These are phyloP conservation scores for Amesomyces nigricolor DNA, from an alignment of 2,329 filamentous ascomycete genomes.

Conservation along the genomic window DNA sequence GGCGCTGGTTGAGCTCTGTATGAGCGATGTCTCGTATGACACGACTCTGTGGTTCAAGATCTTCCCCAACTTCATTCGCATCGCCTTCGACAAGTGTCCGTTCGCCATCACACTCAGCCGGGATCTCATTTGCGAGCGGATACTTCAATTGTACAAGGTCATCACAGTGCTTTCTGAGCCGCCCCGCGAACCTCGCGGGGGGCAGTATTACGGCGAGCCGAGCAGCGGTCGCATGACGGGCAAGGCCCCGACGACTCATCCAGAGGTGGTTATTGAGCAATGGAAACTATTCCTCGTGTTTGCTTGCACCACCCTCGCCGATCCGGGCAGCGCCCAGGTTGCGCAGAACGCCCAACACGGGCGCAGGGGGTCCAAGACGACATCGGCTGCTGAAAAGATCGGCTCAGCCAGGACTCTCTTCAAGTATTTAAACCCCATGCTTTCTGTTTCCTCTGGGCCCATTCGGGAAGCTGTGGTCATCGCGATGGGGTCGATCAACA, in stretches of 20 bases:
- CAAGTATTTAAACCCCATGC: conserved; percentile 80
- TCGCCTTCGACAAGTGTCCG: conserved; percentile 84
- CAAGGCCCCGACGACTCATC: conserved; percentile 63
- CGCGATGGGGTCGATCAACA: conserved; percentile 90
- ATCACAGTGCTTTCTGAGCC: conserved; percentile 76
- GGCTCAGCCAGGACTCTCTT: conserved; percentile 86
- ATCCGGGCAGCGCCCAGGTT: conserved; percentile 63
- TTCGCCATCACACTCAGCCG: conserved; percentile 86
- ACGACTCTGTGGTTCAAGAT: conserved; percentile 96
- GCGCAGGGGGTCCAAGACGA: conserved; percentile 70
- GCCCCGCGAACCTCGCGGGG: conserved; percentile 57
- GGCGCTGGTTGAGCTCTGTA: conserved; percentile 87
- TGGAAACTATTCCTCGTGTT: conserved; percentile 98
- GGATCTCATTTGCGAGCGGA: conserved; percentile 85
- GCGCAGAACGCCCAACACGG: conserved; percentile 64
- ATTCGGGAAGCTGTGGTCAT: conserved; percentile 87
- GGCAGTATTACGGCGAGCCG: conserved; percentile 58
- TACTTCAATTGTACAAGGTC: conserved; percentile 85
- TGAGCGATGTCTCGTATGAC: conserved; percentile 91
- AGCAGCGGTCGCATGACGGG: conserved; percentile 46
- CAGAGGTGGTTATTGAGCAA: conserved; percentile 87
- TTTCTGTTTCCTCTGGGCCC: conserved; percentile 71
- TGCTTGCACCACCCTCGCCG: conserved; percentile 89
- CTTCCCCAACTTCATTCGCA: conserved; percentile 88
- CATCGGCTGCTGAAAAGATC: conserved; percentile 66